These are phyloP conservation scores for Bimuria novae-zelandiae DNA, from an alignment of 2,329 filamentous ascomycete genomes.

Conservation along the genomic window DNA sequence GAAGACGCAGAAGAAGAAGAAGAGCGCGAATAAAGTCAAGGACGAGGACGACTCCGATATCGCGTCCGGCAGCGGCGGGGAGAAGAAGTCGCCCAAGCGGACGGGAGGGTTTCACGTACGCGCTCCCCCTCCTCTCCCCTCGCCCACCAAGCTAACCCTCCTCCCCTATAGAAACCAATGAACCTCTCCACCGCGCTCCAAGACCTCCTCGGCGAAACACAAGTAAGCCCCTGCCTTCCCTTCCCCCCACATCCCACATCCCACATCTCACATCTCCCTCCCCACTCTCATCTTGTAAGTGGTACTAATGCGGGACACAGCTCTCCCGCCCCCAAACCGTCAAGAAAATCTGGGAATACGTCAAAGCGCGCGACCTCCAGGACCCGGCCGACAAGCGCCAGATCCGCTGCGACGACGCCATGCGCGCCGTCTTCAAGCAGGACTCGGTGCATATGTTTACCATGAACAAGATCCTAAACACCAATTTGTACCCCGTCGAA, in stretches of 20 bases:
- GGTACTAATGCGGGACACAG: conserved; percentile 48
- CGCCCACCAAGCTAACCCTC: too few relatives aligned
- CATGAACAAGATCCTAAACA: conserved; percentile 95
- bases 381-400: conserved; percentile 90
- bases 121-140: too few relatives aligned
- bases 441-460: conserved; percentile 97
- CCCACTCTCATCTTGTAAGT: too few relatives aligned
- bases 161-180: conserved; percentile 70
- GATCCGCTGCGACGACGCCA: conserved; percentile 87
- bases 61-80: conserved; percentile 62
- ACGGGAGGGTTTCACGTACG: conserved; percentile 88
- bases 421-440: conserved; percentile 91
- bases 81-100: conserved; percentile 70
- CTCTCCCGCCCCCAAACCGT: conserved; percentile 94
- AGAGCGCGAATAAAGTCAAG: conserved; percentile 71
- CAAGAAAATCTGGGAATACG: conserved; percentile 95
- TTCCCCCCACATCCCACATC: not conserved
- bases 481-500: conserved; percentile 84
- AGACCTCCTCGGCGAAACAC: conserved; percentile 70
- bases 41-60: conserved; percentile 80
- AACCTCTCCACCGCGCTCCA: conserved; percentile 72
- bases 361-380: conserved; percentile 85
- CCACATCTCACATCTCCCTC: conserved; percentile 5
- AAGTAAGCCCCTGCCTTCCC: conserved; percentile 53
- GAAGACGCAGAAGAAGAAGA: conserved; percentile 74